Percentiles rank a stretch among this genome's conserved stretches.
Evolutionary conservation across 371 early-diverging fungal species (phyloP).

Genomic region (Mortierella sp.): DNA sequence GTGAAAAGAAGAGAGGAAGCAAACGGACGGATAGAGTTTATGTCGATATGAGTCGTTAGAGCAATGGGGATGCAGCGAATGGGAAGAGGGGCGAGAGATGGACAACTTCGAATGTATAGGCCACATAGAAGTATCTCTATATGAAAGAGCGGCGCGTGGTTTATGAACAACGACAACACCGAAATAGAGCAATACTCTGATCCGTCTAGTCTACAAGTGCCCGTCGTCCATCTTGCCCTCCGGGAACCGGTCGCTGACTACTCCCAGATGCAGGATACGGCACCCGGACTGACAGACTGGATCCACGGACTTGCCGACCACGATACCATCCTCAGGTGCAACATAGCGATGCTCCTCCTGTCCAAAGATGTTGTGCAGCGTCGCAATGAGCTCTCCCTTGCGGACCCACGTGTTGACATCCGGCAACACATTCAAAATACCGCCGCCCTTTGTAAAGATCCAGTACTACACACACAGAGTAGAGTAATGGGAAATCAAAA

Average conservation of each 20-base stretch:
- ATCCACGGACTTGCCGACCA: slow-evolving; percentile 73
- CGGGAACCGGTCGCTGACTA: slow-evolving; percentile 70
- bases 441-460: slow-evolving; percentile 66
- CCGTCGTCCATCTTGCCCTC: slow-evolving; percentile 64
- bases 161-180: too few species aligned
- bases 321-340: slow-evolving; percentile 87
- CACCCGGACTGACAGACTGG: slow-evolving; percentile 87
- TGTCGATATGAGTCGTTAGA: too few species aligned
- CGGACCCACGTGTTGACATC: slow-evolving; percentile 87
- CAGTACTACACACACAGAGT: slow-evolving; percentile 67
- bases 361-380: slow-evolving; percentile 93
- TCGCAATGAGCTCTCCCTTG: slow-evolving; percentile 90
- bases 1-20: too few species aligned
- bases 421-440: slow-evolving; percentile 75
- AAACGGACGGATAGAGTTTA: too few species aligned
- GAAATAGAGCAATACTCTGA: background rate
- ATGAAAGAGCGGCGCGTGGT: too few species aligned
- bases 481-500: slow-evolving; percentile 28
- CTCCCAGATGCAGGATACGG: slow-evolving; percentile 84
- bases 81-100: too few species aligned
- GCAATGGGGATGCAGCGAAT: too few species aligned
- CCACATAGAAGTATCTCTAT: too few species aligned
- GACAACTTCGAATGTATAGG: too few species aligned
- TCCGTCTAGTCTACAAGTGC: slow-evolving; percentile 30
- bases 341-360: slow-evolving; percentile 90